Conservation (phyloP, 2,329 filamentous ascomycete genomes). For the Talaromyces albobiverticillius region DNA sequence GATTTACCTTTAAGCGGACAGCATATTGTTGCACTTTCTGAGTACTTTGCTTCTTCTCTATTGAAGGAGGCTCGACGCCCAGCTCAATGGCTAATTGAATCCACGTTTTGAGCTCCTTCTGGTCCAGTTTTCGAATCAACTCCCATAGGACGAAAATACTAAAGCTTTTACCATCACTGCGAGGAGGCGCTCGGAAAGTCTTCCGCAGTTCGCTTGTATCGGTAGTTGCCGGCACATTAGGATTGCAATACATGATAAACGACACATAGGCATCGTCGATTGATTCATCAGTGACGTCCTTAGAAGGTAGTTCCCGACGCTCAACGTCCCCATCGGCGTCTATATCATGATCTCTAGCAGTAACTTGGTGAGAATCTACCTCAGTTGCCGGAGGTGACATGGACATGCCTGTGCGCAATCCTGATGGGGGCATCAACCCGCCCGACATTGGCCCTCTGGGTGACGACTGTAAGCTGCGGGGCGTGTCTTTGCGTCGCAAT, state of each 20-base stretch:
- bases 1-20: conserved; percentile 74
- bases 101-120: conserved; percentile 89
- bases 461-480: conserved; percentile 38
- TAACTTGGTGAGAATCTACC: conserved; percentile 25
- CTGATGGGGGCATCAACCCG: conserved; percentile 23
- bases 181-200: conserved; percentile 75
- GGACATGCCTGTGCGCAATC: conserved; percentile 33
- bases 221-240: conserved; percentile 66
- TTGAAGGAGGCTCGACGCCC: conserved; percentile 81
- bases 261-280: conserved; percentile 79
- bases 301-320: conserved; percentile 59
- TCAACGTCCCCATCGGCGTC: conserved; percentile 36
- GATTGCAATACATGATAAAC: conserved; percentile 91
- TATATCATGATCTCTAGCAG: conserved; percentile 24
- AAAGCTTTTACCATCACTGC: conserved; percentile 84
- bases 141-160: conserved; percentile 73
- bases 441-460: conserved; percentile 31
- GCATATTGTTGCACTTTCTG: conserved; percentile 96
- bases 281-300: conserved; percentile 64
- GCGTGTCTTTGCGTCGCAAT: conserved; percentile 36
- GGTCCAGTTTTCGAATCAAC: conserved; percentile 73
- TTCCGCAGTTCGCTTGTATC: conserved; percentile 71
- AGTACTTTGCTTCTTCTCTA: conserved; percentile 79
- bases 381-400: conserved; percentile 41
- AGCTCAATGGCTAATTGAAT: conserved; percentile 79